Conservation (phyloP, 2,329 filamentous ascomycete species). For the Lachnum nothofagi region DNA sequence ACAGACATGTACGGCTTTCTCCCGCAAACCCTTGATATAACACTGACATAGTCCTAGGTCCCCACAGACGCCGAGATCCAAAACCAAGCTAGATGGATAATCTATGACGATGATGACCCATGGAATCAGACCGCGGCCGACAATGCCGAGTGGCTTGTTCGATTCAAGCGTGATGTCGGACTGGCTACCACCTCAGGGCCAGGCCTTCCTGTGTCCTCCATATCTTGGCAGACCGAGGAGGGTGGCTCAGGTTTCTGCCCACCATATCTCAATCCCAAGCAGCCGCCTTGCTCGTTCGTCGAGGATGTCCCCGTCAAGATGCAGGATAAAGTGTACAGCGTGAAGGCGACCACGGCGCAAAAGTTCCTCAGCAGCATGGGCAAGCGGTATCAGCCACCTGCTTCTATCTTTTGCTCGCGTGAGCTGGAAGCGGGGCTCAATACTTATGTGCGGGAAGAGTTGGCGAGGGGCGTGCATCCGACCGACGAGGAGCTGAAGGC, state of each 20-base stretch:
- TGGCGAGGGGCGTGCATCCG: conserved; percentile 41
- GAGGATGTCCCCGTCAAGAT: conserved; percentile 30
- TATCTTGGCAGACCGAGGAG: conserved; percentile 44
- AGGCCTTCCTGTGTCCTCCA: conserved; percentile 39
- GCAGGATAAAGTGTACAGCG: conserved; percentile 37
- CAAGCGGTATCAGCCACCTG: conserved; percentile 42
- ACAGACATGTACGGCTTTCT: conserved; percentile 39
- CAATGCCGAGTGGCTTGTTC: conserved; percentile 57
- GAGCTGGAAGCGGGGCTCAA: conserved; percentile 53
- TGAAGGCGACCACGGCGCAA: conserved; percentile 43
- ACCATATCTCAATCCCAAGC: conserved; percentile 47
- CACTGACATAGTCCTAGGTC: conserved; percentile 28
- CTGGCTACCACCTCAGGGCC: conserved; percentile 49
- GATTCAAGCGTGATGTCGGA: conserved; percentile 56
- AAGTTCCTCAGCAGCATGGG: conserved; percentile 44
- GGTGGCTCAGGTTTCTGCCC: conserved; percentile 53
- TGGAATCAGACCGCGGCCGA: conserved; percentile 62
- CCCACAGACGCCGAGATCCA: conserved; percentile 59
- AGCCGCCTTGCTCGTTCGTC: conserved; percentile 34
- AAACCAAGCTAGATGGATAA: conserved; percentile 57
- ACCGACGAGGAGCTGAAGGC: conserved; percentile 43
- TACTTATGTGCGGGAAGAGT: conserved; percentile 42
- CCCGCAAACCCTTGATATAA: neutral
- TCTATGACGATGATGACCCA: conserved; percentile 60
- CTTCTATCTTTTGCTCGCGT: conserved; percentile 52